Evolutionary conservation across 768 basidiomycete species (phyloP).

Genomic region (Boletus bicolor): DNA sequence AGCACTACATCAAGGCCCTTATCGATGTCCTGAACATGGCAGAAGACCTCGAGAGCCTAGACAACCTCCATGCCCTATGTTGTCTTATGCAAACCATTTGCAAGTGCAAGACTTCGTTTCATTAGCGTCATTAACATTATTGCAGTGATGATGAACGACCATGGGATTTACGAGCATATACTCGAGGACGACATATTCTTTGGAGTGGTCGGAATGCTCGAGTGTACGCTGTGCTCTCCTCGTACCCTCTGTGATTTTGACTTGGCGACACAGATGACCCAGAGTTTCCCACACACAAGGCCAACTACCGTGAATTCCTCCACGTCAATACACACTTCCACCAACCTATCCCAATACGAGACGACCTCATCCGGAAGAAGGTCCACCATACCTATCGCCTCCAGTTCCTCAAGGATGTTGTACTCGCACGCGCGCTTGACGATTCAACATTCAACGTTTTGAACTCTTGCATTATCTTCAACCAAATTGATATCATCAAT

Average conservation of each 20-base stretch:
- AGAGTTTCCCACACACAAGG: conserved; percentile 95
- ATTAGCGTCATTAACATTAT: background rate
- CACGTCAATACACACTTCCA: conserved; percentile 80
- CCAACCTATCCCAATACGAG: conserved; percentile 82
- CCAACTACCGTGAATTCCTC: conserved; percentile 94
- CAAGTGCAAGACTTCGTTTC: conserved; percentile 39
- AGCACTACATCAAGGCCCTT: conserved; percentile 88
- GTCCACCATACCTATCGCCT: conserved; percentile 97
- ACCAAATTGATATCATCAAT: conserved; percentile 96
- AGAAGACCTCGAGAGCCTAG: conserved; percentile 89
- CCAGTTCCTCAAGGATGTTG: conserved; percentile 97
- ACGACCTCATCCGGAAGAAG: conserved; percentile 73
- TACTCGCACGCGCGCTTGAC: conserved; percentile 90
- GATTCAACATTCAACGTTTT: conserved; percentile 97
- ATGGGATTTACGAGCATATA: conserved; percentile 90
- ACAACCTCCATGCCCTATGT: conserved; percentile 88
- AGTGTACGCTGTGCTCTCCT: conserved; percentile 62
- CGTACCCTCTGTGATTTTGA: conserved; percentile 8
- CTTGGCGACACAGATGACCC: conserved; percentile 71
- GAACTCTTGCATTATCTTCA: conserved; percentile 97
- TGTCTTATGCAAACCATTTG: conserved; percentile 92
- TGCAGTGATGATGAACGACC: conserved; percentile 92
- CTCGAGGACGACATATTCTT: conserved; percentile 90
- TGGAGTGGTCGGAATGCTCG: conserved; percentile 93
- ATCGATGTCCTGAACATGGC: conserved; percentile 83